Conservation (phyloP, 768 basidiomycete species). For the Leccinum olivaceopallidum region DNA sequence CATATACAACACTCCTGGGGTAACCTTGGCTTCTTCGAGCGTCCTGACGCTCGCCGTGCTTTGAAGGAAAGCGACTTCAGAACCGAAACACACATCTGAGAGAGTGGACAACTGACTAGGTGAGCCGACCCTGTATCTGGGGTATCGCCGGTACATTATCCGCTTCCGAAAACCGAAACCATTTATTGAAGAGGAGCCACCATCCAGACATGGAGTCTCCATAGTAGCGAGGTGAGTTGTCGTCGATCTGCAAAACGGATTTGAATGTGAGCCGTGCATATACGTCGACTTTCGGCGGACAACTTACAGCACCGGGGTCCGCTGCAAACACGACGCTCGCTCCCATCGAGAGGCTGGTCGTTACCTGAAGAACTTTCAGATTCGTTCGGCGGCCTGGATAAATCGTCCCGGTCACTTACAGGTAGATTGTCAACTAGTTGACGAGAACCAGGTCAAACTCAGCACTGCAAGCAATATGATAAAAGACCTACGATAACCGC, state of each 20-base stretch:
- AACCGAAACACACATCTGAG: no score
- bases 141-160: slow-evolving; percentile 83
- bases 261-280: neutral
- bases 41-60: slow-evolving; percentile 97
- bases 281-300: neutral
- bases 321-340: slow-evolving; percentile 88
- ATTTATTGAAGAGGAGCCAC: slow-evolving; percentile 92
- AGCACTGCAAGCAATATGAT: slow-evolving; percentile 3
- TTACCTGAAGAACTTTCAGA: slow-evolving; percentile 54
- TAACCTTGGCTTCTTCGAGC: slow-evolving; percentile 91
- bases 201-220: slow-evolving; percentile 95
- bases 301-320: slow-evolving; percentile 85
- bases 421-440: slow-evolving; percentile 83
- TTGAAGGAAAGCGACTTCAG: neutral
- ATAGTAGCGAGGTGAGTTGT: slow-evolving; percentile 92
- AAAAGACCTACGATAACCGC: slow-evolving; percentile 72
- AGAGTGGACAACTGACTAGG: slow-evolving; percentile 67
- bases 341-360: slow-evolving; percentile 90
- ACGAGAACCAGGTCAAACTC: slow-evolving; percentile 5
- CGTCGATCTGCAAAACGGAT: slow-evolving; percentile 57
- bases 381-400: slow-evolving; percentile 2
- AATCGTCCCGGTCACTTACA: slow-evolving; percentile 41
- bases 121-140: slow-evolving; percentile 90
- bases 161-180: slow-evolving; percentile 86
- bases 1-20: slow-evolving; percentile 88